phyloP scores from a whole-genome alignment of 2,329 filamentous ascomycete species.

The Dryadomyces quercus-mongolicae region DNA sequence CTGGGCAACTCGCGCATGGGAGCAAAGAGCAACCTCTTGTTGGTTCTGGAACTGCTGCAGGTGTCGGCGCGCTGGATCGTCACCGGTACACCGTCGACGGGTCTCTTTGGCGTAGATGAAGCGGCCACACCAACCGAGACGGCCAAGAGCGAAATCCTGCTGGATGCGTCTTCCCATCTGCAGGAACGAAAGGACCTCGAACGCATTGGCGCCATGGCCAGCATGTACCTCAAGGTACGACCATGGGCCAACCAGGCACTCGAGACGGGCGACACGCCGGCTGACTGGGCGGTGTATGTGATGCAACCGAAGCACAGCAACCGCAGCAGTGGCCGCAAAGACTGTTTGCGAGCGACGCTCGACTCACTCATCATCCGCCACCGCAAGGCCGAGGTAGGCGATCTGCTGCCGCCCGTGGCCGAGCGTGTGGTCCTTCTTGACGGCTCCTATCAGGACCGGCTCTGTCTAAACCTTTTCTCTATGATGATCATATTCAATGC shows the following conservation, averaged over 20 bases:
- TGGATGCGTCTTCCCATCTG: constrained; percentile 25
- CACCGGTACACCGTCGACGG: constrained; percentile 78
- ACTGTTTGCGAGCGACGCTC: constrained; percentile 57
- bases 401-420: constrained; percentile 57
- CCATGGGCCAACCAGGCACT: constrained; percentile 59
- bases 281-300: constrained; percentile 64
- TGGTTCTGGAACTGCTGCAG: constrained; percentile 39
- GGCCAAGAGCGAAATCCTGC: constrained; percentile 4
- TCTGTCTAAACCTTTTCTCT: constrained; percentile 74
- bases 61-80: constrained; percentile 77
- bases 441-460: constrained; percentile 72
- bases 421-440: constrained; percentile 64
- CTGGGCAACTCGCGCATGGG: constrained; percentile 53
- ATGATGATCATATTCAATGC: constrained; percentile 78
- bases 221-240: constrained; percentile 60
- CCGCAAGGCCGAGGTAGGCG: constrained; percentile 55
- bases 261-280: constrained; percentile 37
- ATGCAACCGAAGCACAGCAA: constrained; percentile 41
- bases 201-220: constrained; percentile 51
- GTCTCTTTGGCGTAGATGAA: constrained; percentile 61
- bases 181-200: constrained; percentile 53
- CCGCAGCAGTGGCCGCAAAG: constrained; percentile 42
- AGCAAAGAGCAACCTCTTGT: constrained; percentile 42
- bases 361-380: constrained; percentile 75
- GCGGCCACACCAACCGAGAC: constrained; percentile 4